Conservation (phyloP, 129 eudicot genomes). For the Smallanthus sonchifolius region DNA sequence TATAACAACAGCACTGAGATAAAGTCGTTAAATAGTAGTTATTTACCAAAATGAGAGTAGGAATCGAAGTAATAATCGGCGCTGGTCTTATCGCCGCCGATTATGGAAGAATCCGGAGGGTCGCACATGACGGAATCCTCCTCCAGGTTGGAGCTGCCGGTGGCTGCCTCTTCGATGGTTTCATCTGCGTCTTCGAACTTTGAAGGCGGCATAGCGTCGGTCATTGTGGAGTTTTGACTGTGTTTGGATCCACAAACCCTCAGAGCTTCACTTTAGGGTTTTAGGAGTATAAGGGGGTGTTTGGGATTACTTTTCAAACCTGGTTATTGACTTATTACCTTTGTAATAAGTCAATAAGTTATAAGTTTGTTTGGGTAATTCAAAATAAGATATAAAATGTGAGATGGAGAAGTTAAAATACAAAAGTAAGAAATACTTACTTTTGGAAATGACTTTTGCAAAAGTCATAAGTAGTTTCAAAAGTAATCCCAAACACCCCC, state of each 20-base stretch:
- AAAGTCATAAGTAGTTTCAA: too few relatives aligned
- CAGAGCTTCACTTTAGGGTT: conserved; percentile 10
- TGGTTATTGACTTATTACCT: too few relatives aligned
- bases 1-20: background rate
- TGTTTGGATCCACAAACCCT: background rate
- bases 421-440: too few relatives aligned
- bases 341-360: too few relatives aligned
- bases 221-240: conserved; percentile 10
- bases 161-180: conserved; percentile 42
- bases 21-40: background rate
- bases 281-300: background rate
- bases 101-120: conserved; percentile 28
- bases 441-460: too few relatives aligned
- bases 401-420: too few relatives aligned
- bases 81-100: conserved; percentile 59
- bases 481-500: too few relatives aligned
- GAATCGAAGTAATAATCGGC: conserved; percentile 98
- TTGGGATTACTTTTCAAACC: background rate
- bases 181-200: conserved; percentile 48
- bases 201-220: conserved; percentile 14
- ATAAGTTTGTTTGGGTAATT: too few relatives aligned
- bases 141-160: conserved; percentile 49
- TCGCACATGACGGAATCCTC: conserved; percentile 62
- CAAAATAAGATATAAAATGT: too few relatives aligned
- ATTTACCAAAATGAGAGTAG: conserved; percentile 87